Percentiles rank a stretch among this genome's conserved stretches.
These are phyloP conservation scores for Arthrobotrys iridis DNA, from an alignment of 2,329 filamentous ascomycete genomes.

Conservation along the genomic window DNA sequence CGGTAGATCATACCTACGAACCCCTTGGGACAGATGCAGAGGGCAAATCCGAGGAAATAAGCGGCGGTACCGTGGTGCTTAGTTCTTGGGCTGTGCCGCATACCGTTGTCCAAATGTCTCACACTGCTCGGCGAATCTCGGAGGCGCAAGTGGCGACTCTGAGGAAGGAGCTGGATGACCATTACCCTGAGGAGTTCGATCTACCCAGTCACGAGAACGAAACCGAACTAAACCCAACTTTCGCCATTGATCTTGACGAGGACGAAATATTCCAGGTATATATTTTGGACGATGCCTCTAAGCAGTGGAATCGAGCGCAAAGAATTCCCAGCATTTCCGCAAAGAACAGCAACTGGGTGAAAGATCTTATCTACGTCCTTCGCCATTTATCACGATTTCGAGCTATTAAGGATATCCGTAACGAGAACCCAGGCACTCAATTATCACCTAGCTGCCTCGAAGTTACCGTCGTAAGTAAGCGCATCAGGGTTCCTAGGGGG, in stretches of 20 bases:
- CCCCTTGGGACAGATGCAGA: too few species aligned
- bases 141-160: background rate
- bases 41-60: background rate
- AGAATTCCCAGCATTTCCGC: background rate
- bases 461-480: too few species aligned
- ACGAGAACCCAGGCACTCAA: background rate
- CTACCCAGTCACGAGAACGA: too few species aligned
- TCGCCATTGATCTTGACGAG: background rate
- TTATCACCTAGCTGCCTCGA: too few species aligned
- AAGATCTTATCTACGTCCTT: background rate
- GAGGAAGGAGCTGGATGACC: background rate
- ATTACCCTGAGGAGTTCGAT: background rate
- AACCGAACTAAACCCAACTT: background rate
- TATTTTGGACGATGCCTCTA: too few species aligned
- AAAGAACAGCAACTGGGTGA: background rate
- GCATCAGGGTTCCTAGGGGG: too few species aligned
- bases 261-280: too few species aligned
- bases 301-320: background rate
- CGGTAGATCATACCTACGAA: too few species aligned
- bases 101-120: conserved; percentile 5
- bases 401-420: background rate
- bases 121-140: too few species aligned
- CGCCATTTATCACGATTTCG: conserved; percentile 3
- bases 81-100: background rate
- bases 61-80: background rate